Percentiles rank a stretch among this genome's conserved stretches.
phyloP scores from a whole-genome alignment of 2,329 filamentous ascomycete genomes.

The Mariannaea elegans region DNA sequence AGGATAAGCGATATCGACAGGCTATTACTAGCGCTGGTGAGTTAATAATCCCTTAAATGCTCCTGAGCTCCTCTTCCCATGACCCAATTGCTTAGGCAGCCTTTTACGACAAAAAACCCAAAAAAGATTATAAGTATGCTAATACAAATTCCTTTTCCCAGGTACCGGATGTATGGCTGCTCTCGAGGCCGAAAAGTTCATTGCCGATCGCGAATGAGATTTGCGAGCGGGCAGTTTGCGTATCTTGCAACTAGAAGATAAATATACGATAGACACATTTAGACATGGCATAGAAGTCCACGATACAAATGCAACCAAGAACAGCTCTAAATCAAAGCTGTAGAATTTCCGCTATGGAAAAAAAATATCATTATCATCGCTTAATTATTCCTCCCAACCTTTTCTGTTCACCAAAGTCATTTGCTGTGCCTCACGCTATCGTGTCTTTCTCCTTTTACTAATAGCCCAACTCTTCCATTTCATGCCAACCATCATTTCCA shows the following conservation, averaged over 20 bases:
- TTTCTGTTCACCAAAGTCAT: conserved; percentile 1
- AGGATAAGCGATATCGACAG: conserved; percentile 98
- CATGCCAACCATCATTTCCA: too few species aligned
- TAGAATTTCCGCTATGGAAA: conserved; percentile 13
- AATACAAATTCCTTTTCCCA: conserved; percentile 44
- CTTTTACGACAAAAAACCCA: too few species aligned
- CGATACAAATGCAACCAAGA: conserved; percentile 16
- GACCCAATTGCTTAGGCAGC: too few species aligned
- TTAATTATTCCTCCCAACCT: conserved; percentile 13
- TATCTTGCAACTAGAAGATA: conserved; percentile 26
- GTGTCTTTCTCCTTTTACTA: neutral
- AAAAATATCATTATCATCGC: conserved; percentile 11
- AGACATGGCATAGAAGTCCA: conserved; percentile 26
- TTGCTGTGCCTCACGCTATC: neutral
- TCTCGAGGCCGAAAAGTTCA: conserved; percentile 93
- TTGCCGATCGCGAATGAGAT: conserved; percentile 75
- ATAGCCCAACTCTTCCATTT: too few species aligned
- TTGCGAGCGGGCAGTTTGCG: conserved; percentile 24
- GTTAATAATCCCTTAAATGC: conserved; percentile 45
- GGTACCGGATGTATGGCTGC: conserved; percentile 95
- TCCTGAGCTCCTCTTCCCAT: neutral
- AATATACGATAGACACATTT: conserved; percentile 34
- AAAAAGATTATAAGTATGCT: too few species aligned
- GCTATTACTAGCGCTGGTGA: conserved; percentile 95
- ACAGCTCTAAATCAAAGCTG: conserved; percentile 21